phyloP scores from a whole-genome alignment of 139 green algal species.

The Coelastrella sp. region DNA sequence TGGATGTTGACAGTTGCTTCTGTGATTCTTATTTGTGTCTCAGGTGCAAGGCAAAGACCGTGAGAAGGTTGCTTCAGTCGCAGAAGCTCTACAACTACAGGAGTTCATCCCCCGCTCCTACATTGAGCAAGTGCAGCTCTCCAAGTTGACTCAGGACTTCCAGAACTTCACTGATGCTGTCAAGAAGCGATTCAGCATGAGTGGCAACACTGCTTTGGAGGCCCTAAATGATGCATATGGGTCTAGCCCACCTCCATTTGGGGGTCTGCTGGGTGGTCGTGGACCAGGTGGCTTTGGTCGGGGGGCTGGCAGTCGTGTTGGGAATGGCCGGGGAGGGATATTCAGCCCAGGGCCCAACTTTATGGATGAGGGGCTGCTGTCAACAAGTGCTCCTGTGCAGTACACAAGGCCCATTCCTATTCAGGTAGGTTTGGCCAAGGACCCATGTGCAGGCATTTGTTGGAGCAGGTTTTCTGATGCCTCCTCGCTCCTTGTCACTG shows the following conservation, averaged over 20 bases:
- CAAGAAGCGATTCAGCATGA: conserved; percentile 71
- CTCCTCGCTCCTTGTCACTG: too few species aligned
- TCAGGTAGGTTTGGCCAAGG: too few species aligned
- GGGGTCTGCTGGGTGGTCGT: not conserved
- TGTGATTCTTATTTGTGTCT: not conserved
- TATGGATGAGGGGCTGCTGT: conserved; percentile 18
- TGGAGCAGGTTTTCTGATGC: not conserved
- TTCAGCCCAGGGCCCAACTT: not conserved
- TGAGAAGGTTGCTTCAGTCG: conserved; percentile 71
- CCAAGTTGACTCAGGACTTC: conserved; percentile 79
- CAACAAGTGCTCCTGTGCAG: conserved; percentile 18
- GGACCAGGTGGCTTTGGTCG: not conserved
- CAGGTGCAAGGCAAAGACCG: conserved; percentile 75
- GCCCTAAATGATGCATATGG: conserved; percentile 34
- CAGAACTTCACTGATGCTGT: conserved; percentile 82
- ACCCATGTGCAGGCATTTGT: not conserved
- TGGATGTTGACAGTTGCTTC: not conserved
- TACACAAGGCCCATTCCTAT: conserved; percentile 19
- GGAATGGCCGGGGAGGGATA: not conserved
- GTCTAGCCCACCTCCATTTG: conserved; percentile 16
- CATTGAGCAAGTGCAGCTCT: conserved; percentile 94
- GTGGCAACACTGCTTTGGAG: conserved; percentile 68
- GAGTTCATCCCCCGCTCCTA: conserved; percentile 92
- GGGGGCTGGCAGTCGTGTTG: not conserved
- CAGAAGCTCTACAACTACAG: conserved; percentile 80